phyloP scores from a whole-genome alignment of 129 eudicot species.

The Arctium lappa region DNA sequence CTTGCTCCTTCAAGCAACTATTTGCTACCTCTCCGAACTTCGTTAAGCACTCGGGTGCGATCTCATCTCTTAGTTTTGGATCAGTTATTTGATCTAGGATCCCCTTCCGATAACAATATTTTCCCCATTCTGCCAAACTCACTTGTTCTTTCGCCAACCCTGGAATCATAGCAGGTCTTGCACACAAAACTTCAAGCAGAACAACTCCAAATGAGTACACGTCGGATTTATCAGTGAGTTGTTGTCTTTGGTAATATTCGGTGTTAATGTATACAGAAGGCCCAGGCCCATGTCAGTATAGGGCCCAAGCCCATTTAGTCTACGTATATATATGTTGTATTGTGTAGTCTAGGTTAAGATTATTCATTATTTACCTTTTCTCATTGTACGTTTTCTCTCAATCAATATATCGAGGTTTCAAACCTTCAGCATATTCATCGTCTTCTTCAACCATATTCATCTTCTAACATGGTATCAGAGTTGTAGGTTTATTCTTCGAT shows the following conservation, averaged over 20 bases:
- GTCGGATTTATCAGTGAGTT: slow-evolving; percentile 43
- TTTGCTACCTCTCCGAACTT: slow-evolving; percentile 36
- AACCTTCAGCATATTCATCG: too few relatives aligned
- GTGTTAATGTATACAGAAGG: too few relatives aligned
- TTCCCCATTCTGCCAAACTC: slow-evolving; percentile 33
- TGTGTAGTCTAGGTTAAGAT: too few relatives aligned
- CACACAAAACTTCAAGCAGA: slow-evolving; percentile 37
- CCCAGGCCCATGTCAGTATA: too few relatives aligned
- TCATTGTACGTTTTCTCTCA: too few relatives aligned
- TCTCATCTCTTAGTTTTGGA: slow-evolving; percentile 17
- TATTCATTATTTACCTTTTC: too few relatives aligned
- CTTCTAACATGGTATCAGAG: too few relatives aligned
- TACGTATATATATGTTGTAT: too few relatives aligned
- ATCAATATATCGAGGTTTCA: too few relatives aligned
- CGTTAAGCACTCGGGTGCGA: slow-evolving; percentile 26
- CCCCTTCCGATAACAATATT: slow-evolving; percentile 15
- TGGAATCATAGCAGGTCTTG: slow-evolving; percentile 28
- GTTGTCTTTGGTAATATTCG: slow-evolving; percentile 29
- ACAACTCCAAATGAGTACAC: slow-evolving; percentile 70
- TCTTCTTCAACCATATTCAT: too few relatives aligned
- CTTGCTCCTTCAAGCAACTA: slow-evolving; percentile 22
- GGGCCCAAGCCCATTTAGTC: too few relatives aligned
- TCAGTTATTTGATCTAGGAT: slow-evolving; percentile 19
- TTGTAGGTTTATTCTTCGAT: too few relatives aligned
- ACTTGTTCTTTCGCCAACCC: slow-evolving; percentile 23